A percentile compares a stretch with the other conserved stretches of the same genome.
Evolutionary conservation across 169 alveolate genomes (phyloP).

Genomic region (Cryptosporidium sp.): DNA sequence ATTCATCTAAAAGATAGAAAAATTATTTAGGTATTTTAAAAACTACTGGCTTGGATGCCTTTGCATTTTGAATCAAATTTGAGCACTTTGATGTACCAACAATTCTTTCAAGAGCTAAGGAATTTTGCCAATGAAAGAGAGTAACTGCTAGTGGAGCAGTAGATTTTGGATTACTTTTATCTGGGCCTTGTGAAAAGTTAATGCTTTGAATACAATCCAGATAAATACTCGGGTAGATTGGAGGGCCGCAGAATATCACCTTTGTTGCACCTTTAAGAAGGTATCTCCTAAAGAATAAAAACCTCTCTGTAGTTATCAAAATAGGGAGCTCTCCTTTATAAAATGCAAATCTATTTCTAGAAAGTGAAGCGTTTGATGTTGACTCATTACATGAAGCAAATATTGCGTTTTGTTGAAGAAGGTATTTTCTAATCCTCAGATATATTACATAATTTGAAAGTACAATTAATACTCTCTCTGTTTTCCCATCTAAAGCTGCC

Average conservation of each 20-base stretch:
- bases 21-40: conserved; percentile 12
- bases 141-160: conserved; percentile 39
- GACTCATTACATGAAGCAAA: conserved; percentile 74
- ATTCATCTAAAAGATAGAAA: conserved; percentile 10
- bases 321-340: conserved; percentile 77
- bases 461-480: conserved; percentile 42
- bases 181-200: conserved; percentile 29
- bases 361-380: conserved; percentile 54
- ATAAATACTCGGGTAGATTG: conserved; percentile 81
- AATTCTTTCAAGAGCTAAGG: conserved; percentile 72
- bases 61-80: conserved; percentile 31
- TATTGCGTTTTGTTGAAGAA: conserved; percentile 67
- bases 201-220: conserved; percentile 64
- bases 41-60: conserved; percentile 25
- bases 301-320: conserved; percentile 80
- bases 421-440: conserved; percentile 46
- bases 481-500: conserved; percentile 66
- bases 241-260: conserved; percentile 80
- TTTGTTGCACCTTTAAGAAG: conserved; percentile 82
- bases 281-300: conserved; percentile 83
- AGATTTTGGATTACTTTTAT: neutral
- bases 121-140: conserved; percentile 56
- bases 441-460: conserved; percentile 60
- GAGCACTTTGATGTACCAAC: conserved; percentile 70
- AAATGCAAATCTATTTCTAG: conserved; percentile 73